Evolutionary conservation across 257 asterid genomes (phyloP), one percentile per base, ranked within the genome.

Genomic region (Solanum megistacrolobum): DNA sequence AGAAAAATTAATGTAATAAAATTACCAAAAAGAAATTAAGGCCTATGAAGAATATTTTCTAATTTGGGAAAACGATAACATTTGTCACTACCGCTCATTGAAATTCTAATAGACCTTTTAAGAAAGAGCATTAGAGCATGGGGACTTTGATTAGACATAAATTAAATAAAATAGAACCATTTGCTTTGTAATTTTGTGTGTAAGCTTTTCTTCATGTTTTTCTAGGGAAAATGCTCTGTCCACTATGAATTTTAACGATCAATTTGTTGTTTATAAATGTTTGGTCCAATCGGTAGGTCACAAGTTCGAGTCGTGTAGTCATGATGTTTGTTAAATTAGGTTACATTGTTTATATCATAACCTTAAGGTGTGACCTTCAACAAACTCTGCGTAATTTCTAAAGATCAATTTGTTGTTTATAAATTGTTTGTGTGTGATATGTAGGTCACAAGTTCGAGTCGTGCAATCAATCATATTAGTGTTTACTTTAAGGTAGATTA

Each of bases 71-170:
- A 52, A 60, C 0, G 32, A 83, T 23, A 84, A 36, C 62, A 84
- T 65, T 62, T 36, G 9, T 20, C 36, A 84, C 7, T 60, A 62
- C 87, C 87, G 38, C 78, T 38, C 79, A 9, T 46, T 58, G 86
- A 83, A 83, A 83, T 83, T 58, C 32, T 58, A 2, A 83, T 32
- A 5, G 23, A 58, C 79, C 11, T 35, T 84, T 84, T 25, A 65
- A 84, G 87, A 84, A 84, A 84, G 78, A 84, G 58, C 87, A 84
- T 84, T 84, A 25, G 66, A 62, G 55, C 60, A 38, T 62, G 87
- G 75, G 48, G 75, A 31, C 52, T 60, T 84, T 84, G 87, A 84
- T 41, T 58, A 84, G 78, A 84, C 87, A 36, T 62, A 38, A 83
- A 69, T 12, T 14, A 29, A 69, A 69, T 29, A 7, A 69, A 83